Evolutionary conservation across 345 rosid species (phyloP), one percentile per base, ranked within the genome.

Genomic region (Populus deltoides): DNA sequence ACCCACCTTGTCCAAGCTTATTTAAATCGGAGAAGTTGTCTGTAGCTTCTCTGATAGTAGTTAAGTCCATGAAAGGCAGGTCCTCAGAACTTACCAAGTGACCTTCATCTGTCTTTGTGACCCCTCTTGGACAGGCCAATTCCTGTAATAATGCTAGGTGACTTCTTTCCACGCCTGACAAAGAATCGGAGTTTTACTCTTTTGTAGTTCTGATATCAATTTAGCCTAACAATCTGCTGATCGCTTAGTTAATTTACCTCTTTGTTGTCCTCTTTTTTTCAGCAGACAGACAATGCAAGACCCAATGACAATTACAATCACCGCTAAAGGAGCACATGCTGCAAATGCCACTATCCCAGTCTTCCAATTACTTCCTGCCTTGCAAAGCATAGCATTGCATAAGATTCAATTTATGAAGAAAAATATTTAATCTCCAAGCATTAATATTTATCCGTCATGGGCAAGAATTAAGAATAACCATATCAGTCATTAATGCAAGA

Each of bases 351-450:
- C 9, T 55, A 77, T 75, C 78, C 78, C 71, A 47, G 1, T 69
- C 71, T 78, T 77, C 86, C 79, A 77, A 66, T 63, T 83, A 39
- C 33, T 25, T 62, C 77, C 88, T 87, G 83, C 75, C 75, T 78
- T 41, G 16, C 43, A 22, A 24, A 72, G 13, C 47, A 18, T 35
- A 82, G 12, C 55, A 35, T 22, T 7, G 18, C 62, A 27, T 72
- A 20, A 51, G 59, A 7, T 51, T 20, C 59, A 51, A 51, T 6
- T 51, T 18, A 16, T 20, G 8, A 5, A 18, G 22, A 18, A 17
- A 18, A 7, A 51, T 2, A 51, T 18, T 51, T 51, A 51, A 51
- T 51, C 59, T 51, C 22, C 57, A 18, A 17, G 18, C 6, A 6
- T 4, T n/a, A n/a, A n/a, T n/a, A n/a, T n/a, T n/a, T 45, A 45